Evolutionary conservation across 2,329 filamentous ascomycete species (phyloP).

Genomic region (Talaromyces sp.): DNA sequence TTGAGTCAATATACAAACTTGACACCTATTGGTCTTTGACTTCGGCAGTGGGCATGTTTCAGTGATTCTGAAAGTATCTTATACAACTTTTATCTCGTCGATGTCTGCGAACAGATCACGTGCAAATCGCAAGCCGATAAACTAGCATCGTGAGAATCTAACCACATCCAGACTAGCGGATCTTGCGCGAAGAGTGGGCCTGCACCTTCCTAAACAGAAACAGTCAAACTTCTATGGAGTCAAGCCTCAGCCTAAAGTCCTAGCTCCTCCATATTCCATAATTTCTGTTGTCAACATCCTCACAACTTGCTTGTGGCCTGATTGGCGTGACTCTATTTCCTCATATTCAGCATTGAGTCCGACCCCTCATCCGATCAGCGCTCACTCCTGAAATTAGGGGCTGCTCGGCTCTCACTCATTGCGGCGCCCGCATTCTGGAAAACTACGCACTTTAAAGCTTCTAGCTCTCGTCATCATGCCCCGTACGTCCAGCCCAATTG

Average conservation of each 20-base stretch:
- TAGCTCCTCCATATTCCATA: background rate
- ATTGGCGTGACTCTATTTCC: background rate
- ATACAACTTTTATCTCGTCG: background rate
- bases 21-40: background rate
- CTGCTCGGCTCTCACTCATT: slow-evolving; percentile 4
- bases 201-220: slow-evolving; percentile 2
- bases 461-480: slow-evolving; percentile 12
- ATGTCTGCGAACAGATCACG: background rate
- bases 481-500: slow-evolving; percentile 9
- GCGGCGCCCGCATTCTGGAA: slow-evolving; percentile 15
- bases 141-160: background rate
- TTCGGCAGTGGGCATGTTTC: background rate
- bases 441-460: slow-evolving; percentile 1
- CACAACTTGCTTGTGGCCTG: background rate
- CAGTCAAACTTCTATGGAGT: background rate
- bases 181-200: background rate
- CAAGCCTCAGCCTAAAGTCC: slow-evolving; percentile 6
- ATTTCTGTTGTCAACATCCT: background rate
- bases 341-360: background rate
- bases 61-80: background rate
- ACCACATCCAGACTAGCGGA: background rate
- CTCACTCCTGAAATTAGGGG: background rate
- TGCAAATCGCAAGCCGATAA: background rate
- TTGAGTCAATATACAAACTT: background rate
- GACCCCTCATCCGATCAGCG: background rate